Base-by-base conservation (phyloP, 1,284 basidiomycete species). In the Microbotryomycetes sp. region DNA sequence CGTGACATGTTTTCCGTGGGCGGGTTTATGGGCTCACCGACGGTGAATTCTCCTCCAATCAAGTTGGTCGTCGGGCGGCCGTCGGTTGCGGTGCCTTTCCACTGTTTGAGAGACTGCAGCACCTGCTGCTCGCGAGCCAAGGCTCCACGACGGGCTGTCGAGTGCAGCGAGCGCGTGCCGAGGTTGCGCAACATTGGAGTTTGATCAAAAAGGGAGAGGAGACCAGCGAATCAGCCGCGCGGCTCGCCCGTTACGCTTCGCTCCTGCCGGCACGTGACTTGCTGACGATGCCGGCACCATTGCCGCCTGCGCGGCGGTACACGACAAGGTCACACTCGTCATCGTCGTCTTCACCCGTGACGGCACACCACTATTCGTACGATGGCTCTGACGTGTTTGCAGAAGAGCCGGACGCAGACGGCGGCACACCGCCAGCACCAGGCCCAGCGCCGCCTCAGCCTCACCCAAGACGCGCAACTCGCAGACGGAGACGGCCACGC, bases 1-100 rank as follows among this genome's bases (percentile, higher is more conserved):
- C 18, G 23, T 18, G n/a, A 46, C n/a, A 45, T 45, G n/a, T n/a
- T 45, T n/a, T 26, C 46, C 21, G 46, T 48, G 4, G 46, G 46
- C 46, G 46, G 26, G 21, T 26, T 21, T 11, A 5, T 26, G 46
- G 26, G 28, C 50, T 24, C 26, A 35, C 60, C 64, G 1, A 57
- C 50, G 9, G 63, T 67, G 53, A 52, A 72, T 52, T 72, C 66
- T 6, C 71, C 71, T 9, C 67, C 58, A 46, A 70, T 60, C 29
- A 65, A 56, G 46, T 67, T 62, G 28, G 66, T 64, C 54, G 71
- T 71, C 16, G 59, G 52, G 5, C 59, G 41, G 23, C 66, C 66
- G 54, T 62, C 52, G 26, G 60, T 65, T 9, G 57, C 51, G 24
- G 66, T 68, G 11, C 66, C 66, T 30, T 65, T 59, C 54, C 56